Conservation (phyloP, 192 early-diverging fungal genomes). For the Chytriomyces confervae region DNA sequence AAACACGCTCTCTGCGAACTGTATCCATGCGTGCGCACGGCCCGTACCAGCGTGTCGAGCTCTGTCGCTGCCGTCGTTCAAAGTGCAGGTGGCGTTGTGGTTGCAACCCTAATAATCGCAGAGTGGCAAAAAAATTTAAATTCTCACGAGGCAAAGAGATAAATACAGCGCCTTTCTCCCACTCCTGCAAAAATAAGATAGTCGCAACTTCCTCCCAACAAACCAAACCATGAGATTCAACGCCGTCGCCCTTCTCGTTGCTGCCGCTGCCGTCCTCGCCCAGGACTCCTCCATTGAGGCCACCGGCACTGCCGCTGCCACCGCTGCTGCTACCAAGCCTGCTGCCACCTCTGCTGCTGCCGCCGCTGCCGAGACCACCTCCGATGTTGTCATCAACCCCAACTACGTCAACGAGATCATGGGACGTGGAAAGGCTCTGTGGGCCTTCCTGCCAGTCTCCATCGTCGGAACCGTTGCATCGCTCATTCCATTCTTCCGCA, state of each 20-base stretch:
- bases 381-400: not conserved
- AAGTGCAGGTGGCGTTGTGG: too few species aligned
- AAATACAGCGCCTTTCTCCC: too few species aligned
- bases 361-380: not conserved
- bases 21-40: too few species aligned
- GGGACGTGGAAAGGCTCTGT: slow-evolving; percentile 13
- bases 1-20: too few species aligned
- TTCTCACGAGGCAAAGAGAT: too few species aligned
- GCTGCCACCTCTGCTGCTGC: not conserved
- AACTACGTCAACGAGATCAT: slow-evolving; percentile 14
- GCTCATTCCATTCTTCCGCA: slow-evolving; percentile 20
- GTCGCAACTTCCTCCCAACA: too few species aligned
- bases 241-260: not conserved
- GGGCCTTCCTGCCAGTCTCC: slow-evolving; percentile 14
- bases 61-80: too few species aligned
- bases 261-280: not conserved
- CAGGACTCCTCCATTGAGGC: not conserved
- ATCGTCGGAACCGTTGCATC: slow-evolving; percentile 18
- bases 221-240: too few species aligned
- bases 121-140: too few species aligned
- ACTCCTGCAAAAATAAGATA: too few species aligned
- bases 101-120: too few species aligned
- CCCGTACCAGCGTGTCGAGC: too few species aligned
- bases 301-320: not conserved
- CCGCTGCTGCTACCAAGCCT: not conserved